phyloP scores from a whole-genome alignment of 257 asterid genomes.

The Solanum chaucha region DNA sequence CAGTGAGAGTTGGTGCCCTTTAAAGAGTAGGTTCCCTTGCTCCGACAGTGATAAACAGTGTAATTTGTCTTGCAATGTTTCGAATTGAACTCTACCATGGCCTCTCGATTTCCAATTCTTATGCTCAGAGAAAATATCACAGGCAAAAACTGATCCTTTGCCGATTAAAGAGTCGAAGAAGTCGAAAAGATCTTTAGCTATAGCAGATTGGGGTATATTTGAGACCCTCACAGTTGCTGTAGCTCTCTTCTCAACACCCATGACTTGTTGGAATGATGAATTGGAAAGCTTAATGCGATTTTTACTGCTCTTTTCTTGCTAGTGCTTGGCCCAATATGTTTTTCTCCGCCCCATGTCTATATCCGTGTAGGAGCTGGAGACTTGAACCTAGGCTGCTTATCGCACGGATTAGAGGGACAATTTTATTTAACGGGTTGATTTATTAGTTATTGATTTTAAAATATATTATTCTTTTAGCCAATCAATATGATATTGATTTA shows the following conservation, averaged over 20 bases:
- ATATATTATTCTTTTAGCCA: neutral
- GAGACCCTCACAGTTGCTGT: conserved; percentile 48
- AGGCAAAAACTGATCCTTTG: conserved; percentile 48
- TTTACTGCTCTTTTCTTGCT: neutral
- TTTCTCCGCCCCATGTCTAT: neutral
- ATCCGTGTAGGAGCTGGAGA: neutral
- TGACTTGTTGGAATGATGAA: neutral
- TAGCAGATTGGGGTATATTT: conserved; percentile 46
- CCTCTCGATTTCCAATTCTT: conserved; percentile 84
- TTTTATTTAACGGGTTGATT: neutral
- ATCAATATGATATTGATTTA: too few species aligned
- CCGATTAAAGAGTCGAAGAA: conserved; percentile 54
- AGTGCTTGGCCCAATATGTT: neutral
- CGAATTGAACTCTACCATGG: conserved; percentile 79
- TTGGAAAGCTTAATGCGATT: neutral
- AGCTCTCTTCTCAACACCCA: conserved; percentile 25
- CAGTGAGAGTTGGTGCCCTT: conserved; percentile 37
- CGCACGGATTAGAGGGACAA: neutral
- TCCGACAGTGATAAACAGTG: conserved; percentile 40
- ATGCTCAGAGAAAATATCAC: conserved; percentile 69
- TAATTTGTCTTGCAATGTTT: conserved; percentile 28
- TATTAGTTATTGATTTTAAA: too few species aligned
- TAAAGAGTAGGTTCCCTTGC: conserved; percentile 34
- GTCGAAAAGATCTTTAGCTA: conserved; percentile 38
- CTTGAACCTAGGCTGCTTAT: neutral